These are phyloP conservation scores for Diaporthe destruens DNA, from an alignment of 2,329 filamentous ascomycete genomes.

Conservation along the genomic window DNA sequence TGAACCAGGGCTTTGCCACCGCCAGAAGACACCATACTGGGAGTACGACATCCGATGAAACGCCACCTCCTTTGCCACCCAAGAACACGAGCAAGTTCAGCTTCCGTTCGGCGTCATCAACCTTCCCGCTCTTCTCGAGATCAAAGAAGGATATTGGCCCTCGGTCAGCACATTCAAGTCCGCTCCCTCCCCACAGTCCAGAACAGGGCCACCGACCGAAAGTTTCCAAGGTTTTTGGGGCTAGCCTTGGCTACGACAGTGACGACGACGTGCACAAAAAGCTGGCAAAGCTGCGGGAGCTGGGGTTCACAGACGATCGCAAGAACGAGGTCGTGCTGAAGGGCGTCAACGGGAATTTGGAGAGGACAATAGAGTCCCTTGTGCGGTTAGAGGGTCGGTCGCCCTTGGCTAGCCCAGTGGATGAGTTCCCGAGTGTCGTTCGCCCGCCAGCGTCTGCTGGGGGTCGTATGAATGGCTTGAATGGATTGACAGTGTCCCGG, in stretches of 20 bases:
- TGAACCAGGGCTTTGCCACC: constrained; percentile 64
- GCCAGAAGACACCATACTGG: constrained; percentile 56
- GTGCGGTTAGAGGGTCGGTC: constrained; percentile 78
- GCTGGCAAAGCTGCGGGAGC: constrained; percentile 81
- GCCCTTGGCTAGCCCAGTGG: constrained; percentile 44
- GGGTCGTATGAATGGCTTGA: constrained; percentile 42
- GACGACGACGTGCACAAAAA: constrained; percentile 79
- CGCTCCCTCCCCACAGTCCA: constrained; percentile 42
- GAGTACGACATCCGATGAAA: constrained; percentile 68
- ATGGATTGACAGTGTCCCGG: constrained; percentile 45
- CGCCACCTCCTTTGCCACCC: constrained; percentile 71
- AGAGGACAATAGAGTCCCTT: constrained; percentile 86
- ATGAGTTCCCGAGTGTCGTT: constrained; percentile 38
- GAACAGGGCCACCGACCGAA: constrained; percentile 61
- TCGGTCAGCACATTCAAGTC: constrained; percentile 37
- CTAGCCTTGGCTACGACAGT: constrained; percentile 68
- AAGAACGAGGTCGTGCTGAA: constrained; percentile 86
- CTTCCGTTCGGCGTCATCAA: constrained; percentile 73
- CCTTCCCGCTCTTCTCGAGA: constrained; percentile 73
- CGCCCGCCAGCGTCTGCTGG: constrained; percentile 58
- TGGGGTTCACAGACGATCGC: constrained; percentile 90
- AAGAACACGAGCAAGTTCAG: constrained; percentile 74
- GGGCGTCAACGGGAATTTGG: constrained; percentile 85
- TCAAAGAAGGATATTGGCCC: constrained; percentile 67
- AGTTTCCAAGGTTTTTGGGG: constrained; percentile 77